Base-by-base conservation (phyloP, 2,329 filamentous ascomycete genomes). In the Nemania sp. region DNA sequence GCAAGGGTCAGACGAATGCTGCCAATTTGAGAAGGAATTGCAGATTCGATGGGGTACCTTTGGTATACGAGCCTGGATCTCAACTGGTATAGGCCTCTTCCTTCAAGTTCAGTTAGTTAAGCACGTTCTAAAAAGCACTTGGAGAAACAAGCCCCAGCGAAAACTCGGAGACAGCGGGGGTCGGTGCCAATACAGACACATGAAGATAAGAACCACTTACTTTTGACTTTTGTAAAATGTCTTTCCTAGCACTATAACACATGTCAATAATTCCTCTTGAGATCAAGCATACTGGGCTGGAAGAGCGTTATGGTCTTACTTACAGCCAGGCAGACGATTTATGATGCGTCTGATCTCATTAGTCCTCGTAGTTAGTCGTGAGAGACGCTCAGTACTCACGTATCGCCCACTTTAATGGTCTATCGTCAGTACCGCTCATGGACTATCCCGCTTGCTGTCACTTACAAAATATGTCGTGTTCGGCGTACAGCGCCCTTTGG, bases 41-140 rank as follows among this genome's bases (percentile, higher is more conserved):
- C 4, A 6, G 14, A 19, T n/a, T 24, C 5, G 23, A 37, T 44
- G 20, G 58, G 84, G 79, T 15, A 78, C 79, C 72, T 83, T 88
- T 60, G 81, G 77, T 48, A 79, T 78, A 69, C 84, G 80, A 59
- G 85, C 72, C 66, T 77, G 81, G 57, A 97, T 80, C 37, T 81
- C 78, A 31, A 97, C 82, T 22, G 94, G 92, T 54, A 99, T 85
- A 8, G 94, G 94, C 33, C 93, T 82, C 80, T 97, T 97, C 60
- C 76, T 74, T 74, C 3, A 87, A 90, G 52, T 77, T 6, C 3
- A 36, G 44, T 58, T 20, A 58, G 55, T 46, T 6, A 2, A 37
- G 28, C 12, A 6, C 17, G 41, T 41, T 47, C n/a, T 23, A 20
- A 15, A 6, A 22, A 1, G 42, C 23, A 44, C 15, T 22, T 28